Conservation (phyloP, 2,329 filamentous ascomycete species). For the Sarocladium kiliense region DNA sequence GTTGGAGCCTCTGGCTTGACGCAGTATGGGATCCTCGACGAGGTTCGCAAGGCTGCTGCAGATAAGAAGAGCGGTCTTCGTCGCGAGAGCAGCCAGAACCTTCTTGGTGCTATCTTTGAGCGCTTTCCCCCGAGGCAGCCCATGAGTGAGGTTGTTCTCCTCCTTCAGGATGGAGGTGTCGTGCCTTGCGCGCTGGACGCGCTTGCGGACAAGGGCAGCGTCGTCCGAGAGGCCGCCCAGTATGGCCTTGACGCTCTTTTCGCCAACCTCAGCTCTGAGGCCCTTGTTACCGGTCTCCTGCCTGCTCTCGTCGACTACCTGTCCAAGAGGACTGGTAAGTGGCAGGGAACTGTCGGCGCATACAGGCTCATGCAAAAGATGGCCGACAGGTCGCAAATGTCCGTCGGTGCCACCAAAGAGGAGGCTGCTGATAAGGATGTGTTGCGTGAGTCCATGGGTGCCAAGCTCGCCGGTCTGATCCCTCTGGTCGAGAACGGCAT, state of each 20-base stretch:
- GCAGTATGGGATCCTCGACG: constrained; percentile 48
- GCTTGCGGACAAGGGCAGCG: constrained; percentile 81
- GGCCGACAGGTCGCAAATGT: constrained; percentile 90
- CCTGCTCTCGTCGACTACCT: constrained; percentile 73
- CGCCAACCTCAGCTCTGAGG: constrained; percentile 71
- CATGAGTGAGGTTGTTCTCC: constrained; percentile 73
- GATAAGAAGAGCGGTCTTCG: constrained; percentile 90
- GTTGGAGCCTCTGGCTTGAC: constrained; percentile 49
- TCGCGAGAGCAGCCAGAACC: constrained; percentile 90
- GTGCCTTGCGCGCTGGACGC: constrained; percentile 73
- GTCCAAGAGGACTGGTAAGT: constrained; percentile 81
- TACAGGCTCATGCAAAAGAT: constrained; percentile 83
- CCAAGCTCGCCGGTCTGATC: constrained; percentile 78
- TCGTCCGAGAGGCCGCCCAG: constrained; percentile 86
- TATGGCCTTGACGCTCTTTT: constrained; percentile 92
- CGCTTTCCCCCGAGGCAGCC: constrained; percentile 74
- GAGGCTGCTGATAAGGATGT: constrained; percentile 85
- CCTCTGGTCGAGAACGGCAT: constrained; percentile 88
- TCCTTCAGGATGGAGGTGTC: constrained; percentile 74
- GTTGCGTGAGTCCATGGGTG: constrained; percentile 84
- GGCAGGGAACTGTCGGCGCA: constrained; percentile 91
- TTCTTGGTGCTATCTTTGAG: constrained; percentile 90
- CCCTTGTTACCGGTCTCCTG: constrained; percentile 75
- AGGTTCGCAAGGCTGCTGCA: constrained; percentile 66
- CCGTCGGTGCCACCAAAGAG: constrained; percentile 71